A percentile compares a stretch with the other conserved stretches of the same genome.
phyloP scores from a whole-genome alignment of 495 filamentous ascomycete genomes.

The Cenococcum geophilum region DNA sequence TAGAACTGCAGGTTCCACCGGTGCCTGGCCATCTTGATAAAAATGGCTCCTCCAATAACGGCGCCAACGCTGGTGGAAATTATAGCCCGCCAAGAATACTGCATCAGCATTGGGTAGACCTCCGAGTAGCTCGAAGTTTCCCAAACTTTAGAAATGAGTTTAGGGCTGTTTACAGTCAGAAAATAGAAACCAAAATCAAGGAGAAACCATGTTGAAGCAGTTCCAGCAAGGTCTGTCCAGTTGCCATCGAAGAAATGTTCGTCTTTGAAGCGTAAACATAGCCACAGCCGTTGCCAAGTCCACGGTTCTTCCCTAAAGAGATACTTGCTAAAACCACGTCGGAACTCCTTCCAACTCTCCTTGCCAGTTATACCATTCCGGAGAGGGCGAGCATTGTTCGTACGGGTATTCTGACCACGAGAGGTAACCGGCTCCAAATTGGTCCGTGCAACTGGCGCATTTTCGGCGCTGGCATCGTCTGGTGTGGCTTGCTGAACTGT shows the following conservation, averaged over 20 bases:
- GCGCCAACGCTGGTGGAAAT: neutral
- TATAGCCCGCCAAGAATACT: neutral
- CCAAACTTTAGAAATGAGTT: neutral
- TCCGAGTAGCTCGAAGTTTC: neutral
- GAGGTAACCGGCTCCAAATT: neutral
- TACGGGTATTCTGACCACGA: neutral
- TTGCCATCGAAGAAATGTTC: neutral
- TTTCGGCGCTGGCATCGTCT: too few relatives aligned
- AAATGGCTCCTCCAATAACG: slow-evolving; percentile 2
- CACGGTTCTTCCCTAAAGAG: too few relatives aligned
- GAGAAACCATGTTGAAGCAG: neutral
- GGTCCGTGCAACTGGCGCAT: too few relatives aligned
- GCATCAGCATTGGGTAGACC: slow-evolving; percentile 3
- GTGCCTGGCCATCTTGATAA: slow-evolving; percentile 1
- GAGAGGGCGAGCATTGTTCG: neutral
- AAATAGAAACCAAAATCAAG: slow-evolving; percentile 4
- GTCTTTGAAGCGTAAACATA: neutral
- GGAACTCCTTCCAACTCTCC: slow-evolving; percentile 1
- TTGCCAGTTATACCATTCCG: neutral
- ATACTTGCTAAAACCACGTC: neutral
- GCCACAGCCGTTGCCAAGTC: too few relatives aligned
- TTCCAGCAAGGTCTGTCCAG: slow-evolving; percentile 3
- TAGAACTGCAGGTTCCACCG: neutral
- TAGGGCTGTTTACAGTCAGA: slow-evolving; percentile 1
- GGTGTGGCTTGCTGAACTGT: too few relatives aligned